Conservation (phyloP, 1,284 basidiomycete genomes). For the Ustilago hordei region DNA sequence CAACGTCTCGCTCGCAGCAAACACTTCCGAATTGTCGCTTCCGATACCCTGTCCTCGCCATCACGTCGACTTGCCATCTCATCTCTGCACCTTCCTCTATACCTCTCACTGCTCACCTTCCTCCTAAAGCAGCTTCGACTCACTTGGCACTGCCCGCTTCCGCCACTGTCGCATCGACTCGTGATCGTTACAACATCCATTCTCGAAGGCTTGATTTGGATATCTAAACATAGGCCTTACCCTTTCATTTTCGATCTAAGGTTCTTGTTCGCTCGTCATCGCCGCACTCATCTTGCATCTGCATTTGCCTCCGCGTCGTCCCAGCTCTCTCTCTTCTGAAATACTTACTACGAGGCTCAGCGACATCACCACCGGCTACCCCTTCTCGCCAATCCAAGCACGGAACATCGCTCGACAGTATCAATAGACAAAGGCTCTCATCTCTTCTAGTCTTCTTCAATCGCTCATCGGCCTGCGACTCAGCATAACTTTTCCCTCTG, state of each 20-base stretch:
- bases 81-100: neutral
- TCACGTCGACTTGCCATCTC: neutral
- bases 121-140: neutral
- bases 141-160: neutral
- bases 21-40: conserved; percentile 7
- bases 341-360: no score
- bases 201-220: neutral
- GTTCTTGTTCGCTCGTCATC: neutral
- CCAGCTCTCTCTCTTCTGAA: neutral
- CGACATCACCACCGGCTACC: no score
- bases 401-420: neutral
- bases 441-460: neutral
- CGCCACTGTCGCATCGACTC: neutral
- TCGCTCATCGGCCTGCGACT: neutral
- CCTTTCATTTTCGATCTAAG: neutral
- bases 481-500: neutral
- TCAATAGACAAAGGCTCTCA: neutral
- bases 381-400: neutral
- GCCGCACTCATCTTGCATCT: neutral
- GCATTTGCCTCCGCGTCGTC: neutral
- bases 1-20: conserved; percentile 5
- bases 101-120: neutral
- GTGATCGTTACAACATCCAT: neutral
- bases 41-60: neutral
- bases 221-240: neutral